Percentiles rank a stretch among this genome's conserved stretches.
Conservation (phyloP, 257 asterid genomes). For the Schizonepeta tenuifolia region DNA sequence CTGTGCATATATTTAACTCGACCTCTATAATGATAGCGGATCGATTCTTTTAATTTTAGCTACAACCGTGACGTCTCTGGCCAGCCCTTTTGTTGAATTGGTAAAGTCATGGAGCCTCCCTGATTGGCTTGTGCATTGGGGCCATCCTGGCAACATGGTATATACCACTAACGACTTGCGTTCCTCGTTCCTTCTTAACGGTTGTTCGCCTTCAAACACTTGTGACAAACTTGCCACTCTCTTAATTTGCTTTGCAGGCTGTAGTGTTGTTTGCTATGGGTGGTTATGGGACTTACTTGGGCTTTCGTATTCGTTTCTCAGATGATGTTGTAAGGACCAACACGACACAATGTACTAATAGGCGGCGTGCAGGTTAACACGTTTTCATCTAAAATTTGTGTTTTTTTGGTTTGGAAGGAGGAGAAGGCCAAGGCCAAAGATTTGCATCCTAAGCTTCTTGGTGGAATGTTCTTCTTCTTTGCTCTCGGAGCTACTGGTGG, state of each 20-base stretch:
- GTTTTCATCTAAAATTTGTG: not conserved
- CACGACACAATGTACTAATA: not conserved
- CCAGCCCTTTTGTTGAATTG: conserved; percentile 71
- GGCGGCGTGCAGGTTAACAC: not conserved
- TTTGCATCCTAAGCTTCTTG: conserved; percentile 94
- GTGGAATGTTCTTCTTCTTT: conserved; percentile 95
- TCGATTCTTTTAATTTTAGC: conserved; percentile 50
- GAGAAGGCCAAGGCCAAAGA: conserved; percentile 96
- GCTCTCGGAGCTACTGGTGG: conserved; percentile 99
- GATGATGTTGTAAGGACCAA: conserved; percentile 59
- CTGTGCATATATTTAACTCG: not conserved
- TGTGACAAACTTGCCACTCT: not conserved
- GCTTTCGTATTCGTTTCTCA: conserved; percentile 82
- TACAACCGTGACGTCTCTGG: conserved; percentile 61
- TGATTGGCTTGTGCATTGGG: conserved; percentile 95
- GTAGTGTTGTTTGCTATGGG: conserved; percentile 97
- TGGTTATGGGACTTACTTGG: conserved; percentile 91
- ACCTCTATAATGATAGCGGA: conserved; percentile 11
- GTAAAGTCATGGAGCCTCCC: conserved; percentile 78
- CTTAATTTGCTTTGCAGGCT: conserved; percentile 49
- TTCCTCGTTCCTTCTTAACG: too few species aligned
- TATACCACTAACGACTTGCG: not conserved
- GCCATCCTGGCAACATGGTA: conserved; percentile 98
- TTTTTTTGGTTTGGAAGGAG: conserved; percentile 51
- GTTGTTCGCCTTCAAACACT: not conserved